Evolutionary conservation across 768 basidiomycete species (phyloP), one percentile per base, ranked within the genome.

Genomic region (Candolleomyces efflorescens): DNA sequence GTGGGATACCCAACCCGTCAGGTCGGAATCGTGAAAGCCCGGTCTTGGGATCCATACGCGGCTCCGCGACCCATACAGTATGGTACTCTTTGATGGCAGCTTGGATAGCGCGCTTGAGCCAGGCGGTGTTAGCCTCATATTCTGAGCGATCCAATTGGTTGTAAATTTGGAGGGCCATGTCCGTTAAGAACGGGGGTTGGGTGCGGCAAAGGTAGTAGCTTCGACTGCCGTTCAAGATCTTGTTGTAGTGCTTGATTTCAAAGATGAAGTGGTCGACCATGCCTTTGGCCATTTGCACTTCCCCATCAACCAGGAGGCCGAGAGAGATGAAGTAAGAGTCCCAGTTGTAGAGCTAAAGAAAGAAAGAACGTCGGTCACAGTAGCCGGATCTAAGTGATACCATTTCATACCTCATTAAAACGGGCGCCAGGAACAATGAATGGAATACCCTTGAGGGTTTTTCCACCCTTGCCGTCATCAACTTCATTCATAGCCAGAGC

Each of bases 211-310:
- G 85, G 71, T 99, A 99, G 82, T 87, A 89, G 69, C 90, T 92
- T 65, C 96, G 89, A 72, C 89, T 95, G 60, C 96, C 96, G 70
- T 99, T 99, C 63, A 98, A 76, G 65, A 95, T 94, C 74, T 96
- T 95, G 77, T 91, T 90, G 69, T 97, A 97, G 73, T 97, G 92
- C 75, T 87, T 93, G 78, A 99, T 97, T 78, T 98, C 94, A 69
- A 98, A 99, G 68, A 97, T 90, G 76, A 98, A 99, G 71, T 99
- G 96, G 55, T 98, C 97, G 45, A 98, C 94, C 86, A 98, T 94
- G 65, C 94, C 92, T 73, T 94, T 93, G 18, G 97, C 96, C 85
- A 98, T 90, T 58, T 86, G 82, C 26, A 96, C 85, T 65, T 94
- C 88, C 24, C 94, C 95, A 67, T 99, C 96, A 22, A 98, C 92